Evolutionary conservation across 257 asterid species (phyloP).

Genomic region (Verbascum thapsus): DNA sequence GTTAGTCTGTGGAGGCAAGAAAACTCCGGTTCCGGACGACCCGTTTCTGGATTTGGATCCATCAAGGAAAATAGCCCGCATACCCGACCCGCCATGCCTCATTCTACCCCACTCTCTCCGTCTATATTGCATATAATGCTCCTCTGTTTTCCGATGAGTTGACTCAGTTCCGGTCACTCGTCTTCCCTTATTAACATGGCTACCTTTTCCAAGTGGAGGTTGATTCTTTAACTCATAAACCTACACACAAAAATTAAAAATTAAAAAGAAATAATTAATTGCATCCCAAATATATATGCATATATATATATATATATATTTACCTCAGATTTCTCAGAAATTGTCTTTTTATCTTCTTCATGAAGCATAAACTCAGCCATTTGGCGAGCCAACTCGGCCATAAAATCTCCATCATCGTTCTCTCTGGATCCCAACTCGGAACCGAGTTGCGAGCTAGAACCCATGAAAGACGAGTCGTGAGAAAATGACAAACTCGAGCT

Average conservation of each 20-base stretch:
- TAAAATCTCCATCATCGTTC: conserved; percentile 62
- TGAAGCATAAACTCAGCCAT: conserved; percentile 82
- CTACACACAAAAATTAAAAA: conserved; percentile 21
- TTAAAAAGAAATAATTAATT: background rate
- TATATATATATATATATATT: background rate
- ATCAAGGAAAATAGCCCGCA: conserved; percentile 74
- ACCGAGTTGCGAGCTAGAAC: conserved; percentile 60
- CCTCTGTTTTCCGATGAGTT: conserved; percentile 41
- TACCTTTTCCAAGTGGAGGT: conserved; percentile 31
- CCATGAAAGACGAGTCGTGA: conserved; percentile 58
- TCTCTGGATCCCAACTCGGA: conserved; percentile 71
- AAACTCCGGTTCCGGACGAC: conserved; percentile 76
- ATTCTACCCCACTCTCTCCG: conserved; percentile 36
- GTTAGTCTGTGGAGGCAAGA: conserved; percentile 52
- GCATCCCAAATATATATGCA: background rate
- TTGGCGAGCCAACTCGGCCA: conserved; percentile 75
- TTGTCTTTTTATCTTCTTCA: conserved; percentile 39
- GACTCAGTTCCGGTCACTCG: conserved; percentile 42
- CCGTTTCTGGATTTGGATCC: conserved; percentile 52
- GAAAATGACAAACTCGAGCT: conserved; percentile 37
- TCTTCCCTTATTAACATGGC: conserved; percentile 32
- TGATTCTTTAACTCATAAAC: conserved; percentile 52
- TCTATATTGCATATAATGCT: conserved; percentile 32
- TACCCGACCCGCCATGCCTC: conserved; percentile 62
- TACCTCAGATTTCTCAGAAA: conserved; percentile 30